Conservation (phyloP, 371 early-diverging fungal species). For the Mortierella sp. region DNA sequence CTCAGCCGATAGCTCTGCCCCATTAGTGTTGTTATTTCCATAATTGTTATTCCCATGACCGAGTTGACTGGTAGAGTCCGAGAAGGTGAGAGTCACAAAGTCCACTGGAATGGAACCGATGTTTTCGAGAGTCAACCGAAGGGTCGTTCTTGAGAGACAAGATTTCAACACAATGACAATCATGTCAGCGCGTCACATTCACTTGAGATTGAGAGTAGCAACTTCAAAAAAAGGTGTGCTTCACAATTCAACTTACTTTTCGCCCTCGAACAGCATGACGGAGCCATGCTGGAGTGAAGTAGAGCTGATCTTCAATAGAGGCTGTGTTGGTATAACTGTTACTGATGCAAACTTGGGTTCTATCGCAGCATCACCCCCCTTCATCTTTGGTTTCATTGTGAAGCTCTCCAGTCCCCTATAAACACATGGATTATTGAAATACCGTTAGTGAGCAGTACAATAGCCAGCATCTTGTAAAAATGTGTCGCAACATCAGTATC, state of each 20-base stretch:
- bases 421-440: not conserved
- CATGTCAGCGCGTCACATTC: too few relatives aligned
- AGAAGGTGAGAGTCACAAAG: constrained; percentile 74
- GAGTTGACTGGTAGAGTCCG: constrained; percentile 65
- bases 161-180: too few relatives aligned
- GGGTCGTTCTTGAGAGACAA: constrained; percentile 69
- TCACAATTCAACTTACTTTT: constrained; percentile 62
- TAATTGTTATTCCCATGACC: constrained; percentile 41
- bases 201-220: too few relatives aligned
- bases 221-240: too few relatives aligned
- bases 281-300: constrained; percentile 73
- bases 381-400: constrained; percentile 10
- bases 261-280: constrained; percentile 86
- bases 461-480: too few relatives aligned
- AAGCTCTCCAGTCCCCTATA: constrained; percentile 48
- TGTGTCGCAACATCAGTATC: too few relatives aligned
- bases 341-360: constrained; percentile 62
- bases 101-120: constrained; percentile 78
- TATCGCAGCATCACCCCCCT: not conserved
- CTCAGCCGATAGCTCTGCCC: constrained; percentile 70
- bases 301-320: constrained; percentile 70
- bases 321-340: constrained; percentile 75
- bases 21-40: constrained; percentile 48
- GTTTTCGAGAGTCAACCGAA: constrained; percentile 77
- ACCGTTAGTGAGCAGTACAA: not conserved